Conservation (phyloP, 2,329 filamentous ascomycete genomes). For the Myriosclerotinia curreyana region DNA sequence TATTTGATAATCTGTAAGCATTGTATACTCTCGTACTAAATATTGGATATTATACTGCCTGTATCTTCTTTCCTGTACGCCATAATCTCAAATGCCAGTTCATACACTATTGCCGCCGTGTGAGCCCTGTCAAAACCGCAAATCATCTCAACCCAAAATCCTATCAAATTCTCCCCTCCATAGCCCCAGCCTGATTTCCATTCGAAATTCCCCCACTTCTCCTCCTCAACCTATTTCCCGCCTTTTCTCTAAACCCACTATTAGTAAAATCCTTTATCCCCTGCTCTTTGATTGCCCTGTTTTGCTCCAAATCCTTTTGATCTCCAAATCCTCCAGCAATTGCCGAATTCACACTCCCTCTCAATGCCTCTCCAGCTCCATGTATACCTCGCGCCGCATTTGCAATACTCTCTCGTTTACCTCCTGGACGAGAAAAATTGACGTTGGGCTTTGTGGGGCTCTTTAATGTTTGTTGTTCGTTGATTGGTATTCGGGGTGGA, state of each 20-base stretch:
- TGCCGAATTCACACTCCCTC: conserved; percentile 15
- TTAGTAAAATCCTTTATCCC: conserved; percentile 13
- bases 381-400: conserved; percentile 18
- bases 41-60: neutral
- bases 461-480: neutral
- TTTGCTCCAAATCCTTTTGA: conserved; percentile 10
- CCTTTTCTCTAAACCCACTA: conserved; percentile 92
- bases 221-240: conserved; percentile 63
- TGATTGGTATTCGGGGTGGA: conserved; percentile 7
- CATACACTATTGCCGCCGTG: neutral
- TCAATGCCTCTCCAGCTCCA: conserved; percentile 19
- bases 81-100: neutral
- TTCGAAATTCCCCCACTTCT: conserved; percentile 3
- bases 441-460: neutral
- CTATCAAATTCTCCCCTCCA: neutral
- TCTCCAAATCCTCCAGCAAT: conserved; percentile 19
- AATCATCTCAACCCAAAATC: neutral
- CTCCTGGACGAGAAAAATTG: conserved; percentile 19
- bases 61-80: neutral
- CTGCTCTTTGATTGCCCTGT: conserved; percentile 16
- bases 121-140: neutral
- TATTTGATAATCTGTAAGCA: neutral
- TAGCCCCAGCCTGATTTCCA: neutral
- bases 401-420: conserved; percentile 4
- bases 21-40: neutral